Evolutionary conservation across 164 flowering plant species (phyloP).

Genomic region (Stephania japonica): DNA sequence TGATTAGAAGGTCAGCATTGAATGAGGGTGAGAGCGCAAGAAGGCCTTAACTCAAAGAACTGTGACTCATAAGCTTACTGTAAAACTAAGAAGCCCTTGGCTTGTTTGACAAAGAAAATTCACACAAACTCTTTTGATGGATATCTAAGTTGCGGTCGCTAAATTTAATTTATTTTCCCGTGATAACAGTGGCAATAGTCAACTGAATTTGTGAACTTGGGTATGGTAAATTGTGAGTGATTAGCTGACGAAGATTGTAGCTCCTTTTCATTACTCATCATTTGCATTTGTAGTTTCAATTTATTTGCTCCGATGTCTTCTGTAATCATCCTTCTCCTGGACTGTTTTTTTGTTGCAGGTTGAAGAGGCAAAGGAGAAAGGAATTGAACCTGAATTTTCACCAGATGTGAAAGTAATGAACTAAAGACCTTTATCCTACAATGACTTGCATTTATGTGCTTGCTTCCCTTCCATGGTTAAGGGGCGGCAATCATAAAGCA

Average conservation of each 20-base stretch:
- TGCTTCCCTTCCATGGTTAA: conserved; percentile 2
- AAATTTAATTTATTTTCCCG: too few relatives aligned
- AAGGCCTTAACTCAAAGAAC: too few relatives aligned
- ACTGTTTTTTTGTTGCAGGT: conserved; percentile 25
- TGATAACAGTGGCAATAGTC: too few relatives aligned
- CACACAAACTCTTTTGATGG: too few relatives aligned
- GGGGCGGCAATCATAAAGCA: not conserved
- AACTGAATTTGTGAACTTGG: too few relatives aligned
- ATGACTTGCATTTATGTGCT: conserved; percentile 1
- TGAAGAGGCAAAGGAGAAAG: conserved; percentile 75
- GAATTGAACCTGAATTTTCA: conserved; percentile 69
- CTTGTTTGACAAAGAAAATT: too few relatives aligned
- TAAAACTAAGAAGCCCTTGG: too few relatives aligned
- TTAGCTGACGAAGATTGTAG: not conserved
- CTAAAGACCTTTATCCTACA: not conserved
- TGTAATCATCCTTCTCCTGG: conserved; percentile 1
- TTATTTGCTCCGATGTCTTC: not conserved
- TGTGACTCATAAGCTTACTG: too few relatives aligned
- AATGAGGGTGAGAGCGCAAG: too few relatives aligned
- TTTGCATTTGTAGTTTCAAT: not conserved
- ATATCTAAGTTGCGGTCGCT: too few relatives aligned
- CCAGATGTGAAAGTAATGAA: conserved; percentile 78
- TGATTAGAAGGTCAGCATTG: too few relatives aligned
- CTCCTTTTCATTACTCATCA: not conserved
- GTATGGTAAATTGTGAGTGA: too few relatives aligned